These are phyloP conservation scores for Symbiotaphrina buchneri DNA, from an alignment of 495 filamentous ascomycete species.

Conservation along the genomic window DNA sequence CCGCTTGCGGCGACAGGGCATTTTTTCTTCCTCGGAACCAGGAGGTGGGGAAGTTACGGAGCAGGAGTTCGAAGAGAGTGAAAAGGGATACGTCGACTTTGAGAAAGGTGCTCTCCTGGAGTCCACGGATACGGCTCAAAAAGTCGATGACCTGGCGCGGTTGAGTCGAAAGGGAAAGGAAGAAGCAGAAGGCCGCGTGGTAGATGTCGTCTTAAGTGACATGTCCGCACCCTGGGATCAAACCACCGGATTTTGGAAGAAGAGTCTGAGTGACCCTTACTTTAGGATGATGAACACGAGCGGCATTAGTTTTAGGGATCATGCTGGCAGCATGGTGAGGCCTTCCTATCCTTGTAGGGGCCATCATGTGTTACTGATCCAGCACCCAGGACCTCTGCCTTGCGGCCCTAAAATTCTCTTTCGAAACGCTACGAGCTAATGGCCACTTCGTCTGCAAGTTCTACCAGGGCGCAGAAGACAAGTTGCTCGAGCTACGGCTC, in stretches of 20 bases:
- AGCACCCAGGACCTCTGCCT: constrained; percentile 67
- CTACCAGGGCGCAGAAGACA: constrained; percentile 78
- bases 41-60: constrained; percentile 6
- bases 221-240: constrained; percentile 93
- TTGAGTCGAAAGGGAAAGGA: constrained; percentile 11
- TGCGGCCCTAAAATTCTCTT: constrained; percentile 62
- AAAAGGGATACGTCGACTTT: constrained; percentile 27
- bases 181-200: constrained; percentile 24
- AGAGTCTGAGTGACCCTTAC: constrained; percentile 80
- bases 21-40: not conserved
- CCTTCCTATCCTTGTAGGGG: not conserved
- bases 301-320: constrained; percentile 66
- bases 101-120: constrained; percentile 15
- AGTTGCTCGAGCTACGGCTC: constrained; percentile 44
- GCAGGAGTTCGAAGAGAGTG: constrained; percentile 14
- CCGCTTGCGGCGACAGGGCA: constrained; percentile 15
- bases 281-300: constrained; percentile 98
- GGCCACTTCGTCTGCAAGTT: constrained; percentile 96
- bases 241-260: constrained; percentile 54
- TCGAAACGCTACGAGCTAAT: constrained; percentile 56
- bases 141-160: constrained; percentile 1
- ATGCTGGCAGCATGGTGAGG: constrained; percentile 85
- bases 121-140: not conserved
- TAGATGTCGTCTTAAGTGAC: constrained; percentile 92
- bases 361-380: no score